Evolutionary conservation across 2,329 filamentous ascomycete genomes (phyloP), one percentile per base, ranked within the genome.

Genomic region (Xylariomycetidae sp.): DNA sequence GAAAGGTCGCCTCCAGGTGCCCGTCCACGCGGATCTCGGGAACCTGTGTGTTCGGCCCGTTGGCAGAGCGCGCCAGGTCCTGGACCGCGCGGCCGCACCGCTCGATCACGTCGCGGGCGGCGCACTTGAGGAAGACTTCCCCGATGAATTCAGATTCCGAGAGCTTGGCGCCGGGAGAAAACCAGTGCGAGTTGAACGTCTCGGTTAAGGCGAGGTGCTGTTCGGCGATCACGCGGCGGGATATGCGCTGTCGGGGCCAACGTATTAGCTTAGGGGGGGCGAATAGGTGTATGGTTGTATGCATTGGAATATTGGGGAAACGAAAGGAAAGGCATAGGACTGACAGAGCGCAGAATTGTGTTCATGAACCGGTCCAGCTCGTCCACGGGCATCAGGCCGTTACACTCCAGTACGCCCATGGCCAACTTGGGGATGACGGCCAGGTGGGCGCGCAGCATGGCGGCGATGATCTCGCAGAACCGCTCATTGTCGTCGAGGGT

Each of bases 361-460:
- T 90, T 96, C 85, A 97, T 96, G 56, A 98, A 95, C 33, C 79
- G 80, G 62, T 98, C 92, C 48, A 94, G 82, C 39, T 88, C 82
- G 14, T 85, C 79, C 1, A 84, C 71, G 29, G 82, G 80, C 69
- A 97, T 87, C 27, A 94, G 69, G 29, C 83, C 83, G 45, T 85
- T 83, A 51, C 88, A 94, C 59, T 98, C 88, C 34, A 97, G 69
- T 10, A 97, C 88, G 7, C 92, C 92, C 78, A 94, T 96, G 16
- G 89, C 87, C 29, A 98, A 70, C 50, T 90, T 88, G 1, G 94
- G 92, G 41, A 98, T 98, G 25, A 97, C 89, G 1, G 85, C 85
- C 30, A 97, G 70, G 62, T 98, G 92, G 44, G 94, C 85, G 53
- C 82, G 82, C 40, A 98, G 71, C 43, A 83, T 94, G 37, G 80